Conservation (phyloP, 2,329 filamentous ascomycete genomes). For the Aspergillus cejpii region DNA sequence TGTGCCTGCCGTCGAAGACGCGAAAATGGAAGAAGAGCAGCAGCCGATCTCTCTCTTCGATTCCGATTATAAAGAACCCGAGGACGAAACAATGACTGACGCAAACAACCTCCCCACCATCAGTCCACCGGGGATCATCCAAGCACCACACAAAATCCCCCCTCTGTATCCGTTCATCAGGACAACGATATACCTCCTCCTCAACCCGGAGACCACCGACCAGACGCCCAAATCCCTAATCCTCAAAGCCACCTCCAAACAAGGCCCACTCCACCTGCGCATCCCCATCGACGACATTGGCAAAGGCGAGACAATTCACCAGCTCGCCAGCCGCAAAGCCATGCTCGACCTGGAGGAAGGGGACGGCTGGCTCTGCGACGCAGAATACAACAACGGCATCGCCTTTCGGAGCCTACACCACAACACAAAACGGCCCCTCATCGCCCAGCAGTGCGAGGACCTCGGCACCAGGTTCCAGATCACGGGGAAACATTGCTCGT, state of each 20-base stretch:
- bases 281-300: conserved; percentile 54
- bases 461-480: conserved; percentile 62
- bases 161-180: conserved; percentile 61
- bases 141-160: conserved; percentile 58
- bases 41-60: conserved; percentile 58
- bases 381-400: conserved; percentile 42
- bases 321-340: conserved; percentile 62
- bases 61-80: conserved; percentile 41
- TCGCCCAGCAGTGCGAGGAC: conserved; percentile 59
- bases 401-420: conserved; percentile 45
- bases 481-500: conserved; percentile 64
- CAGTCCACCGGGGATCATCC: conserved; percentile 52
- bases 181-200: conserved; percentile 58
- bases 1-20: conserved; percentile 4
- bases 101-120: conserved; percentile 51
- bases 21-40: conserved; percentile 21
- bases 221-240: conserved; percentile 50
- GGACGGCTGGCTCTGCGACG: conserved; percentile 57
- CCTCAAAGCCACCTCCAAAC: conserved; percentile 51
- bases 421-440: conserved; percentile 52
- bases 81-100: conserved; percentile 22
- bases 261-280: conserved; percentile 56
- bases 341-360: conserved; percentile 64
- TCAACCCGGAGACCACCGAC: conserved; percentile 48
- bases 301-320: conserved; percentile 55